phyloP scores from a whole-genome alignment of 257 asterid genomes.

The Solanum lycopersicoides region DNA sequence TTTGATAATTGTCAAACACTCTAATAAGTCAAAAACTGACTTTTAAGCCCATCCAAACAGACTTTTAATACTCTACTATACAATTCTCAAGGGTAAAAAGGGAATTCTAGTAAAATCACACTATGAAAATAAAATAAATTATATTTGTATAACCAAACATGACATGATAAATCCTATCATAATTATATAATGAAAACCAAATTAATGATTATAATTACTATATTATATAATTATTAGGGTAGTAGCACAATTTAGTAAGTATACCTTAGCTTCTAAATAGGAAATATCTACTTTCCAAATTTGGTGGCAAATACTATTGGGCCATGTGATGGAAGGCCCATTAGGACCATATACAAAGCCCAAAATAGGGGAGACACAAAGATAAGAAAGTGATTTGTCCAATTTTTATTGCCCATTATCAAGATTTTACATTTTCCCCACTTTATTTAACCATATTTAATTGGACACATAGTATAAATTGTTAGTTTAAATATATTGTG shows the following conservation, averaged over 20 bases:
- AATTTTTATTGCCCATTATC: not conserved
- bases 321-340: not conserved
- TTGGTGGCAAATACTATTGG: not conserved
- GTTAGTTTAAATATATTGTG: not conserved
- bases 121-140: too few relatives aligned
- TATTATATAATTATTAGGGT: not conserved
- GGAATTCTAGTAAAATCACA: too few relatives aligned
- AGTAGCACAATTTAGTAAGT: too few relatives aligned
- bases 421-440: not conserved
- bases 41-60: too few relatives aligned
- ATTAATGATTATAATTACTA: too few relatives aligned
- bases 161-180: not conserved
- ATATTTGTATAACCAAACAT: too few relatives aligned
- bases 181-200: not conserved
- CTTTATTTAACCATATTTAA: not conserved
- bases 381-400: not conserved
- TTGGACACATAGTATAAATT: not conserved
- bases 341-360: not conserved
- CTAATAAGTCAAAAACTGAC: too few relatives aligned
- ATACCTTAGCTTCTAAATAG: not conserved
- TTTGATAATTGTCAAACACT: too few relatives aligned
- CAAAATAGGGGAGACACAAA: not conserved
- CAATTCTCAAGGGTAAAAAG: not conserved
- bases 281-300: not conserved
- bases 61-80: not conserved